phyloP scores from a whole-genome alignment of 768 basidiomycete genomes.

The Tremella yokohamensis region DNA sequence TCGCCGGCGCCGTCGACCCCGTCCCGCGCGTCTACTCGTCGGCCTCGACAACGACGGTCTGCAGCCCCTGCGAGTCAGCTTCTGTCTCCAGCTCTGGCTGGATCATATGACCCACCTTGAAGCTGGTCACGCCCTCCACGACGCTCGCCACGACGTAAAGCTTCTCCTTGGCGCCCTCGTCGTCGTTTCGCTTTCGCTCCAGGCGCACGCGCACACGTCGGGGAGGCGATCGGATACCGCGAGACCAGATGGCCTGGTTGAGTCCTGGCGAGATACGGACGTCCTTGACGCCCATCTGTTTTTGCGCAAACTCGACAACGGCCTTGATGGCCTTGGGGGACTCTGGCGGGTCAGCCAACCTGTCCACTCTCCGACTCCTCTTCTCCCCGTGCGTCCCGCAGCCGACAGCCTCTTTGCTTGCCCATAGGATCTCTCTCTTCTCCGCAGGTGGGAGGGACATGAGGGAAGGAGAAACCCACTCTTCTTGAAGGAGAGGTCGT shows the following conservation, averaged over 20 bases:
- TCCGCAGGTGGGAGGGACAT: neutral
- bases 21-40: constrained; percentile 26
- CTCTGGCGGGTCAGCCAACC: constrained; percentile 25
- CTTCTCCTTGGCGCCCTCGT: constrained; percentile 98
- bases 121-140: constrained; percentile 64
- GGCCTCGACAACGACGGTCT: constrained; percentile 34
- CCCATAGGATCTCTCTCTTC: too few species aligned
- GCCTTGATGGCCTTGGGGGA: constrained; percentile 96
- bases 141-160: constrained; percentile 86
- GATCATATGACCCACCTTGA: constrained; percentile 66
- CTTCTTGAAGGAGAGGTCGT: constrained; percentile 93
- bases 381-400: too few species aligned
- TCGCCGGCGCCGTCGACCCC: neutral
- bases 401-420: too few species aligned
- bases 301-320: constrained; percentile 82
- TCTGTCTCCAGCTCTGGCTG: neutral
- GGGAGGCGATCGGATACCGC: constrained; percentile 90
- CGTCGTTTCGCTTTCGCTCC: constrained; percentile 98
- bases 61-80: constrained; percentile 23
- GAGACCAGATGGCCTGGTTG: constrained; percentile 91
- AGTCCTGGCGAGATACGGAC: constrained; percentile 91
- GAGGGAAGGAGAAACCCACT: constrained; percentile 53
- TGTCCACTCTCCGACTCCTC: too few species aligned
- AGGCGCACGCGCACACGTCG: constrained; percentile 88
- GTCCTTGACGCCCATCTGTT: constrained; percentile 92